Evolutionary conservation across 2,329 filamentous ascomycete genomes (phyloP), one percentile per base, ranked within the genome.

Genomic region (Sporothrix variecibatus): DNA sequence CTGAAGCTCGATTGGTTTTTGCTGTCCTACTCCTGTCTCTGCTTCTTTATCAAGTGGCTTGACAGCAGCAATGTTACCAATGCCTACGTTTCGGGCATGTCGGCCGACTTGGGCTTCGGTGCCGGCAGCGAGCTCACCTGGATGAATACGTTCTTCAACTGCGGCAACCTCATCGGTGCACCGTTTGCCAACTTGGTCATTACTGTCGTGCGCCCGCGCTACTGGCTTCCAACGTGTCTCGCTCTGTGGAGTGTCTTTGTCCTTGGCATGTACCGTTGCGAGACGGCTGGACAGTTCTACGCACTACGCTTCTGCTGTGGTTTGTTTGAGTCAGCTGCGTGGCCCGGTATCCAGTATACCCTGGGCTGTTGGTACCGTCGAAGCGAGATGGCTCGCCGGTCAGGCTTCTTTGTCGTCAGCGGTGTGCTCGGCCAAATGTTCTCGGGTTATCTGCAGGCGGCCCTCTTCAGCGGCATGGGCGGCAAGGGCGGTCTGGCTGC

Each of bases 381-480:
- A 38, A 88, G 88, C 76, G 91, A 91, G 78, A 82, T 91, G 0
- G 88, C 86, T 11, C 83, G 90, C 31, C 83, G 89, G 7, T 91
- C 89, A 9, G 88, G 88, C 15, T 82, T 90, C 20, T 83, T 82
- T 17, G 82, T 86, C 75, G 88, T 88, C 1, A 91, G 90, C 0
- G 88, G 88, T 0, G 82, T 93, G 20, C 85, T 93, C 9, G 90
- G 88, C 0, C 90, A 90, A 2, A 91, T 91, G 5, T 92, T 93
- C 78, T 90, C 89, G 1, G 91, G 89, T 1, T 78, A 89, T 20
- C 85, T 90, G 60, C 84, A 87, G 2, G 87, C 87, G 0, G 88
- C 90, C 2, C 91, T 93, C 73, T 88, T 87, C 0, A 82, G 82
- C 26, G 87, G 89, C 70, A 86, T 93, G 83, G 86, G 17, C 31